Evolutionary conservation across 2,329 filamentous ascomycete genomes (phyloP).

Genomic region (Zymoseptoria ardabiliae): DNA sequence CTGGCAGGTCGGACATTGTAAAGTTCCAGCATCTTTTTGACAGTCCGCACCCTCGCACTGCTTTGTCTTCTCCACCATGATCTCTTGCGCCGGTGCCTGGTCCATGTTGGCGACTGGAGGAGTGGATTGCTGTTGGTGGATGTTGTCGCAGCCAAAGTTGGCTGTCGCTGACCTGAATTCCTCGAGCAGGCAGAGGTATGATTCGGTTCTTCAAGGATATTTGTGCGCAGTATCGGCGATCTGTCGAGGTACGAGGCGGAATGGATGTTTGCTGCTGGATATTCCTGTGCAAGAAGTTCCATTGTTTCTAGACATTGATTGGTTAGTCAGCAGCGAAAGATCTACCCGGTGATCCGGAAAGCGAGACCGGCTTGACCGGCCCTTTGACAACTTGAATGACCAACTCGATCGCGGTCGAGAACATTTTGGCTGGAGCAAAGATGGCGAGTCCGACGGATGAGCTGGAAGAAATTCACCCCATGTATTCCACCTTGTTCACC

Average conservation of each 20-base stretch:
- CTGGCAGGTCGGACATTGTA: constrained; percentile 93
- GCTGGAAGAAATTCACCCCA: background rate
- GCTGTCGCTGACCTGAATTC: background rate
- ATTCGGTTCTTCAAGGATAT: background rate
- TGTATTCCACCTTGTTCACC: background rate
- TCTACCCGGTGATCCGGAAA: background rate
- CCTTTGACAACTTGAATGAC: constrained; percentile 4
- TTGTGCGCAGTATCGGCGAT: background rate
- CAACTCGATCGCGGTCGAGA: background rate
- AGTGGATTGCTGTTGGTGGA: background rate
- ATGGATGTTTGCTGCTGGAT: background rate
- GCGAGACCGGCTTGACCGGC: background rate
- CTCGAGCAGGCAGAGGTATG: background rate
- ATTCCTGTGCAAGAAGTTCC: background rate
- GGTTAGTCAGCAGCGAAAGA: background rate
- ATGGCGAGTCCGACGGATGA: background rate
- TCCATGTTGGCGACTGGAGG: constrained; percentile 16
- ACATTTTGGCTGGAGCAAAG: background rate
- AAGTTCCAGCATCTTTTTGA: constrained; percentile 71
- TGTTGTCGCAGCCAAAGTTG: background rate
- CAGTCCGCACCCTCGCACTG: constrained; percentile 80
- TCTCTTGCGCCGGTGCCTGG: constrained; percentile 29
- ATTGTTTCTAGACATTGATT: background rate
- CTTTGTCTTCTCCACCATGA: constrained; percentile 43
- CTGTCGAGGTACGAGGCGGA: background rate